Evolutionary conservation across 345 rosid species (phyloP).

Genomic region (Aegle marmelos): DNA sequence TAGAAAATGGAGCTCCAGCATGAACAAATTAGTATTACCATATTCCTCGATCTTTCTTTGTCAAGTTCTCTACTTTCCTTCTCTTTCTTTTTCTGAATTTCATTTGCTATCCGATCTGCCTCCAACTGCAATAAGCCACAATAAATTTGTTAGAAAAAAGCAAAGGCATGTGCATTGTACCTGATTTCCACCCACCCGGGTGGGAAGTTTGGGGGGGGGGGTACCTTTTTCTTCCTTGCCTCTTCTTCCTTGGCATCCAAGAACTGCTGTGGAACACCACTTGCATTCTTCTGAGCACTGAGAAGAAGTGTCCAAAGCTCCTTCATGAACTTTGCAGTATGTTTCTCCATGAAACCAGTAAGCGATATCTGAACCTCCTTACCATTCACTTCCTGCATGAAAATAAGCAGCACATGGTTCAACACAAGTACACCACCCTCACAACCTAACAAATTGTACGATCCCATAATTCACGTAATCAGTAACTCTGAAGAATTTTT

Average conservation of each 20-base stretch:
- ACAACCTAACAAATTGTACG: neutral
- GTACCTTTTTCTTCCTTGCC: conserved; percentile 69
- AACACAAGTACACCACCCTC: neutral
- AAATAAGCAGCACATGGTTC: neutral
- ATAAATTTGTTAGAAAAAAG: conserved; percentile 11
- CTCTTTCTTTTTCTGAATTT: conserved; percentile 69
- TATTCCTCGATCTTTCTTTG: conserved; percentile 48
- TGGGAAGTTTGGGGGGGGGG: neutral
- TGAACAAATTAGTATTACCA: conserved; percentile 73
- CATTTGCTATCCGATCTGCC: conserved; percentile 49
- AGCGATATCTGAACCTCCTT: conserved; percentile 84
- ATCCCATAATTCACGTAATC: neutral
- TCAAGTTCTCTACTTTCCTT: conserved; percentile 56
- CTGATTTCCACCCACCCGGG: rapidly evolving
- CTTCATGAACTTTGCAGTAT: conserved; percentile 93
- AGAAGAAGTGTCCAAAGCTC: conserved; percentile 95
- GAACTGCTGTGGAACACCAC: conserved; percentile 91
- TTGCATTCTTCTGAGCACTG: conserved; percentile 83
- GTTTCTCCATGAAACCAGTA: conserved; percentile 98
- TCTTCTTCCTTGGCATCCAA: conserved; percentile 89
- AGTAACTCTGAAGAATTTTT: neutral
- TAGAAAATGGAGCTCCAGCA: conserved; percentile 55
- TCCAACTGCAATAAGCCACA: conserved; percentile 52
- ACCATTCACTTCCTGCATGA: conserved; percentile 74
- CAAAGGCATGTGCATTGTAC: neutral